Percentiles rank a stretch among this genome's conserved stretches.
phyloP scores from a whole-genome alignment of 106 monocot species.

The Phalaenopsis aphrodite region DNA sequence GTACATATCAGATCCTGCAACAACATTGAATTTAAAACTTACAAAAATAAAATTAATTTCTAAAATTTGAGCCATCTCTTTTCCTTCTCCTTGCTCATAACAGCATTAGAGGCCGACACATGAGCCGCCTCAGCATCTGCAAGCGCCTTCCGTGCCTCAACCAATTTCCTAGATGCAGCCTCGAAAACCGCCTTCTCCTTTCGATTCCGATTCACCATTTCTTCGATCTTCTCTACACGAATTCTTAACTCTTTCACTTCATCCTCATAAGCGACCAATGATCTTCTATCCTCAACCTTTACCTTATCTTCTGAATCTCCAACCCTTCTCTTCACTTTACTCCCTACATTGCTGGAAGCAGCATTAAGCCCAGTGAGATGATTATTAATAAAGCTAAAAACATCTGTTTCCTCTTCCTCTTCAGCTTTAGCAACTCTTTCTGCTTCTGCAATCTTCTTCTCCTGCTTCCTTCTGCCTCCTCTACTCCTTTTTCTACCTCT shows the following conservation, averaged over 20 bases:
- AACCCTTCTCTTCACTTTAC: constrained; percentile 11
- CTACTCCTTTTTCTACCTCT: constrained; percentile 57
- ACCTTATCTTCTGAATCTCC: constrained; percentile 4
- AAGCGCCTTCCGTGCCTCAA: constrained; percentile 48
- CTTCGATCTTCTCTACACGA: constrained; percentile 59
- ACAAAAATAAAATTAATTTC: neutral
- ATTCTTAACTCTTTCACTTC: constrained; percentile 69
- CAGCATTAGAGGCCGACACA: constrained; percentile 56
- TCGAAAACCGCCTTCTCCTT: constrained; percentile 77
- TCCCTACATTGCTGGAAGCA: constrained; percentile 1
- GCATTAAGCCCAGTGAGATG: constrained; percentile 56
- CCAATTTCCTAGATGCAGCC: constrained; percentile 61
- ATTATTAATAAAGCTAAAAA: constrained; percentile 88
- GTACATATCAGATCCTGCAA: too few relatives aligned
- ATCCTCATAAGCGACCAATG: constrained; percentile 68
- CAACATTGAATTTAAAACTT: too few relatives aligned
- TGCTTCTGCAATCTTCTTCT: constrained; percentile 59
- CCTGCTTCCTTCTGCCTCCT: constrained; percentile 75
- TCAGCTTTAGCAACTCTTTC: constrained; percentile 50
- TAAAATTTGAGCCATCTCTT: constrained; percentile 93
- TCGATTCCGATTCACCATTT: constrained; percentile 73
- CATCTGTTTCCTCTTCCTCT: constrained; percentile 37
- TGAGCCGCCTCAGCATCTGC: constrained; percentile 62
- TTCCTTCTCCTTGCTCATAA: constrained; percentile 81
- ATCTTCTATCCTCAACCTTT: constrained; percentile 52